Evolutionary conservation across 768 basidiomycete species (phyloP), one percentile per base, ranked within the genome.

Genomic region (Leccinum disarticulatum): DNA sequence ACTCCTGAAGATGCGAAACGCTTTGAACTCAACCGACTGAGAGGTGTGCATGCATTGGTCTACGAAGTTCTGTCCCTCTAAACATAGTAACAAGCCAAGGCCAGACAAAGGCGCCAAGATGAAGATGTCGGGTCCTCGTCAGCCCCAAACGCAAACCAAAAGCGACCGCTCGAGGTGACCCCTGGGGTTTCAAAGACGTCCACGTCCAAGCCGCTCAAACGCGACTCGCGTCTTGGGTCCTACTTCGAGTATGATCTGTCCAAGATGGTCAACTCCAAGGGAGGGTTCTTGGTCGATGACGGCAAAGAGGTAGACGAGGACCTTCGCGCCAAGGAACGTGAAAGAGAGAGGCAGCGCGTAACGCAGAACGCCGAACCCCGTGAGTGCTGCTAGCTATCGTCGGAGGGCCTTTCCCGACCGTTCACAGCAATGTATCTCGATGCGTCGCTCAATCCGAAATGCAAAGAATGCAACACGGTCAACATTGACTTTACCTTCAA

Each of bases 181-280:
- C 78, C 87, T 46, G 82, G 83, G n/a, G 75, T 72, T 7, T 85
- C 87, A 28, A 81, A 77, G 13, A 86, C 86, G 17, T 84, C 88
- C 2, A 88, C 89, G 4, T 77, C 80, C 57, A 80, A 78, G 56
- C 72, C 73, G 2, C 76, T 93, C 56, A 84, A 84, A 68, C 84
- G 89, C 7, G 91, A 94, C 65, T 82, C 87, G 13, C 83, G 91
- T 35, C 78, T 94, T 11, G 96, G 93, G 28, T 91, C 85, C 52
- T 98, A 98, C 77, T 96, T 96, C 64, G 96, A 98, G 64, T 98
- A 97, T 84, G 95, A 98, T 73, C 75, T 98, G 14, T 91, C 91
- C 13, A 98, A 97, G 80, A 91, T 98, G 87, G 88, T 94, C 69
- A 98, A 99, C 73, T 89, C 94, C 8, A 91, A 95, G 71, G 97